Evolutionary conservation across 2,329 filamentous ascomycete species (phyloP).

Genomic region (Arachnopeziza araneosa): DNA sequence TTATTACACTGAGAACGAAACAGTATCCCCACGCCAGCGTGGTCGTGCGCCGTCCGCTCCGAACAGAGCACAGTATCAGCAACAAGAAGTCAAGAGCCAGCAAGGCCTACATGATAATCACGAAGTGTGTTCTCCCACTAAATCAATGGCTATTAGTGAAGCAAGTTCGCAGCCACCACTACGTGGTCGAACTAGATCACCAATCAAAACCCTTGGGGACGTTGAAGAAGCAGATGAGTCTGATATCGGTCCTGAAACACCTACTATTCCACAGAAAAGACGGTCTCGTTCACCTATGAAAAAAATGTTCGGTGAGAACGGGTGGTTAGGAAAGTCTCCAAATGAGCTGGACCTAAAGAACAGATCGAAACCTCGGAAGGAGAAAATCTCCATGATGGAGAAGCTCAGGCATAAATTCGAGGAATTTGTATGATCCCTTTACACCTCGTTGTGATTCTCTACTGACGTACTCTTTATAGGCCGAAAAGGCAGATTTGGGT

Average conservation of each 20-base stretch:
- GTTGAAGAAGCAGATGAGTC: slow-evolving; percentile 18
- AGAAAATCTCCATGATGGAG: slow-evolving; percentile 24
- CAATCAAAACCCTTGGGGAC: slow-evolving; percentile 6
- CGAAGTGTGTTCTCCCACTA: slow-evolving; percentile 10
- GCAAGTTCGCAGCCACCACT: not conserved
- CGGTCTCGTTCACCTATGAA: slow-evolving; percentile 31
- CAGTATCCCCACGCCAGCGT: slow-evolving; percentile 2
- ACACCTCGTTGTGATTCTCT: not conserved
- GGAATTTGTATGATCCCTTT: slow-evolving; percentile 24
- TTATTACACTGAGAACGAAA: slow-evolving; percentile 5
- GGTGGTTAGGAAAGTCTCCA: slow-evolving; percentile 27
- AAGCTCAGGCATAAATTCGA: slow-evolving; percentile 27
- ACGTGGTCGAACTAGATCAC: not conserved
- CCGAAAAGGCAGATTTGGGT: slow-evolving; percentile 28
- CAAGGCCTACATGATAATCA: not conserved
- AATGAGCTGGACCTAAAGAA: slow-evolving; percentile 8
- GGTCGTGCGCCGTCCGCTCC: slow-evolving; percentile 3
- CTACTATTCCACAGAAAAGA: slow-evolving; percentile 9
- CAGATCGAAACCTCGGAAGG: slow-evolving; percentile 1
- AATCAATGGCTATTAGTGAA: not conserved
- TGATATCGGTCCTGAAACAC: not conserved
- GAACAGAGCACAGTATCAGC: not conserved
- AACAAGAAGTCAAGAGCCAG: not conserved
- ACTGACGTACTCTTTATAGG: slow-evolving; percentile 11
- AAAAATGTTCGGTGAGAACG: slow-evolving; percentile 30